phyloP scores from a whole-genome alignment of 2,329 filamentous ascomycete species.

The Fusarium duplospermum region DNA sequence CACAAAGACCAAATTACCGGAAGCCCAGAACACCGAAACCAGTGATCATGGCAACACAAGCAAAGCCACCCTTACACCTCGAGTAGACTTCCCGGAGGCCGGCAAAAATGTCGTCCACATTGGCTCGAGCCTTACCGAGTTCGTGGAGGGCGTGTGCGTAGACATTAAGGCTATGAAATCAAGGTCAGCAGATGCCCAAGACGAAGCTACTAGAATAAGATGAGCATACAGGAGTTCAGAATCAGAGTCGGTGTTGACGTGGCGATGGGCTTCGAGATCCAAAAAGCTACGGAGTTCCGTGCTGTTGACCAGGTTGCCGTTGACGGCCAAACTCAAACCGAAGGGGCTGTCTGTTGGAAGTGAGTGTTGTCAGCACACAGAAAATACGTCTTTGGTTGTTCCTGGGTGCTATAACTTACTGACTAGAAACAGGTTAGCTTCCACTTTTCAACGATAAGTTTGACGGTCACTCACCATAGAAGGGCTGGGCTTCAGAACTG shows the following conservation, averaged over 20 bases:
- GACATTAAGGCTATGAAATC: constrained; percentile 76
- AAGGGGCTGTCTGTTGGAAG: constrained; percentile 69
- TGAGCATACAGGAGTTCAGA: constrained; percentile 60
- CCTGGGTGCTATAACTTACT: neutral
- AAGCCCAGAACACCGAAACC: constrained; percentile 84
- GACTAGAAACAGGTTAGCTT: neutral
- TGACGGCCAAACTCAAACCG: constrained; percentile 62
- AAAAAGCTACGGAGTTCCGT: constrained; percentile 75
- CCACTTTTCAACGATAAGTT: neutral
- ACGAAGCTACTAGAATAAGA: neutral
- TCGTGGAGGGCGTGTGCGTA: constrained; percentile 85
- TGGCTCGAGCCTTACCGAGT: constrained; percentile 83
- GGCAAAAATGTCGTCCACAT: constrained; percentile 80
- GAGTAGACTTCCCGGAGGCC: constrained; percentile 78
- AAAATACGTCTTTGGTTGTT: neutral
- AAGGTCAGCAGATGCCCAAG: neutral
- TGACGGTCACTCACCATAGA: constrained; percentile 66
- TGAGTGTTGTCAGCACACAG: neutral
- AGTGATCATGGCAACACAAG: constrained; percentile 84
- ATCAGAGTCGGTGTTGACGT: constrained; percentile 91
- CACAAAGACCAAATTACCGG: constrained; percentile 61
- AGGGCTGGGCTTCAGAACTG: constrained; percentile 89
- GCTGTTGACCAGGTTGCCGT: constrained; percentile 88
- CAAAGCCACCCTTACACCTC: constrained; percentile 79
- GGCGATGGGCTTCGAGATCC: constrained; percentile 81